phyloP scores from a whole-genome alignment of 2,329 filamentous ascomycete genomes.

The Botryotinia calthae region DNA sequence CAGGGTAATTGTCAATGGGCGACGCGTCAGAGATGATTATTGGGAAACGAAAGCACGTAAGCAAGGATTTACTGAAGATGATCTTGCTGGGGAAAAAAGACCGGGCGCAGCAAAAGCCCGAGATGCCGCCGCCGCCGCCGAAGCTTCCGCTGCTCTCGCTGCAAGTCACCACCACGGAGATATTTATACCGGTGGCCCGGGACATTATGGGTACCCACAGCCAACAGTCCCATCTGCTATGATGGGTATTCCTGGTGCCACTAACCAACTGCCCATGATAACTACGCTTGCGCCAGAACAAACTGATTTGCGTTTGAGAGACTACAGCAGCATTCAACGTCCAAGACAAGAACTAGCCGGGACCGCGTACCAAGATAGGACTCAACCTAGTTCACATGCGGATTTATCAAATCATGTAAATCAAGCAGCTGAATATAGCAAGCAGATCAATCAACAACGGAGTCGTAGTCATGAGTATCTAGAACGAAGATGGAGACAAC shows the following conservation, averaged over 20 bases:
- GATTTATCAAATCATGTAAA: constrained; percentile 85
- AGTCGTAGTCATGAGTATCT: constrained; percentile 76
- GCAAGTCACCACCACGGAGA: constrained; percentile 77
- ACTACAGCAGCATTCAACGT: constrained; percentile 80
- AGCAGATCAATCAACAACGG: constrained; percentile 75
- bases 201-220: constrained; percentile 63
- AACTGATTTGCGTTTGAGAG: constrained; percentile 71
- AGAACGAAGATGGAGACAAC: constrained; percentile 76
- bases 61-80: constrained; percentile 96
- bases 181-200: constrained; percentile 75
- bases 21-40: constrained; percentile 93
- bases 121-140: constrained; percentile 66
- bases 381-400: constrained; percentile 68
- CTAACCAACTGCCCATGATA: constrained; percentile 79
- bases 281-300: constrained; percentile 77
- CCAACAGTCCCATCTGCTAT: constrained; percentile 71
- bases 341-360: constrained; percentile 88
- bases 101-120: constrained; percentile 87
- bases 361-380: constrained; percentile 82
- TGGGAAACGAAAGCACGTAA: constrained; percentile 97
- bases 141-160: constrained; percentile 53
- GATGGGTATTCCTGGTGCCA: constrained; percentile 61
- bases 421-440: constrained; percentile 88
- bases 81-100: constrained; percentile 91
- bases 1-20: constrained; percentile 83